Conservation (phyloP, 208 protist species). For the Angomonas ambiguus region DNA sequence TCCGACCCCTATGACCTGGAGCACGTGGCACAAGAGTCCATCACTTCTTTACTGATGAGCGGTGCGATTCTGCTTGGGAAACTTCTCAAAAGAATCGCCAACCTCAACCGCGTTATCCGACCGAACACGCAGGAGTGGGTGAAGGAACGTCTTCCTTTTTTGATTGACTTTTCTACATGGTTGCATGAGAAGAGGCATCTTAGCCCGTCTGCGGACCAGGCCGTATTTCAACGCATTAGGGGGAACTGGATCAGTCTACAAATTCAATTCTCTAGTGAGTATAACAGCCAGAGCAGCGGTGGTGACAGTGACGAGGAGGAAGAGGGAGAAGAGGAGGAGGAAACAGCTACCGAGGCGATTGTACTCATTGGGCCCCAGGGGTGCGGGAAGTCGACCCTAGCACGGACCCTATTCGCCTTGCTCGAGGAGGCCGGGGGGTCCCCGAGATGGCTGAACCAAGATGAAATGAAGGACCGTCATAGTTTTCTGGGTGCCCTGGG, state of each 20-base stretch:
- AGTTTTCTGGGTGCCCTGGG: slow-evolving; percentile 53
- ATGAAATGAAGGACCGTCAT: slow-evolving; percentile 50
- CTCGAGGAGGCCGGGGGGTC: slow-evolving; percentile 43
- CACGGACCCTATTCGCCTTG: slow-evolving; percentile 49
- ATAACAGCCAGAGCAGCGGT: neutral
- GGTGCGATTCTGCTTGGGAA: slow-evolving; percentile 34
- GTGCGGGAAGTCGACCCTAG: slow-evolving; percentile 80
- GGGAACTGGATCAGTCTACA: slow-evolving; percentile 63
- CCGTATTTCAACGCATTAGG: slow-evolving; percentile 36
- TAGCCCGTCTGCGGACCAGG: slow-evolving; percentile 37
- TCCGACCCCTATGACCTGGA: slow-evolving; percentile 53
- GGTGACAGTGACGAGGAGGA: slow-evolving; percentile 14
- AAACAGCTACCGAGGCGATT: slow-evolving; percentile 32
- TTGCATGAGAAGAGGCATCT: slow-evolving; percentile 57
- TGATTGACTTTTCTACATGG: slow-evolving; percentile 62
- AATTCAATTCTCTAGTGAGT: slow-evolving; percentile 21
- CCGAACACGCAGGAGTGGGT: slow-evolving; percentile 48
- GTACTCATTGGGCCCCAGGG: slow-evolving; percentile 75
- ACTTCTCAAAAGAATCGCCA: slow-evolving; percentile 55
- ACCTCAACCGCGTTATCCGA: slow-evolving; percentile 38
- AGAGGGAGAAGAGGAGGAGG: neutral
- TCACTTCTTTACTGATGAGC: slow-evolving; percentile 57
- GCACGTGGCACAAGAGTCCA: slow-evolving; percentile 64
- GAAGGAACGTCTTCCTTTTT: slow-evolving; percentile 36
- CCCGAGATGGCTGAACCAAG: slow-evolving; percentile 82